Evolutionary conservation across 2,329 filamentous ascomycete species (phyloP).

Genomic region (Colletotrichum lentis): DNA sequence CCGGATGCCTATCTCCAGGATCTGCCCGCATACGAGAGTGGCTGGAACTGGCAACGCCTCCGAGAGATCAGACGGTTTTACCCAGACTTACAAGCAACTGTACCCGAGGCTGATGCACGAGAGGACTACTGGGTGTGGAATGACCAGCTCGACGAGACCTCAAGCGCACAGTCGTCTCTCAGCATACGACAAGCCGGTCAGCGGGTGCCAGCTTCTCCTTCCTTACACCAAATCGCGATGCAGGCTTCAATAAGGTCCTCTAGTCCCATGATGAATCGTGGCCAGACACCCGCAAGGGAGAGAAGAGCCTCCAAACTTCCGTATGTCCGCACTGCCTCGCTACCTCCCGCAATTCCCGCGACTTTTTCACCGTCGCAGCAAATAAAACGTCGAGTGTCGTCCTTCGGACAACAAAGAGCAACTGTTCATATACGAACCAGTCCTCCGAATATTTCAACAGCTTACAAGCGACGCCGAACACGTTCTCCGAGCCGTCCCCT

Average conservation of each 20-base stretch:
- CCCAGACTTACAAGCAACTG: conserved; percentile 49
- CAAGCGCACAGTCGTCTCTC: conserved; percentile 55
- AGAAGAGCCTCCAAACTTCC: conserved; percentile 56
- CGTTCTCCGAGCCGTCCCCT: conserved; percentile 64
- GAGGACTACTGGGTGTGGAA: conserved; percentile 75
- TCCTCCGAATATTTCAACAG: conserved; percentile 42
- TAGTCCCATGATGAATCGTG: conserved; percentile 49
- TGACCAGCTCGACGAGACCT: conserved; percentile 67
- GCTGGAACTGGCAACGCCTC: conserved; percentile 77
- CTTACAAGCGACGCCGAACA: conserved; percentile 59
- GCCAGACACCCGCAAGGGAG: conserved; percentile 53
- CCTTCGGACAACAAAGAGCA: conserved; percentile 48
- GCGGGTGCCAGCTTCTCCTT: conserved; percentile 54
- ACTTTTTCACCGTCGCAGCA: conserved; percentile 51
- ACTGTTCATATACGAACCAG: conserved; percentile 39
- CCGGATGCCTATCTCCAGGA: conserved; percentile 78
- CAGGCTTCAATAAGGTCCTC: conserved; percentile 50
- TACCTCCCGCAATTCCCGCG: conserved; percentile 54
- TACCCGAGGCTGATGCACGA: conserved; percentile 67
- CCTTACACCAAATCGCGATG: conserved; percentile 50
- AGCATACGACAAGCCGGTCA: conserved; percentile 54
- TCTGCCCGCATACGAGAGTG: conserved; percentile 57
- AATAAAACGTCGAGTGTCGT: conserved; percentile 56
- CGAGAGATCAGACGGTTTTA: conserved; percentile 68
- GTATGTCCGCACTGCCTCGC: conserved; percentile 61